phyloP scores from a whole-genome alignment of 1,284 basidiomycete species.

The Ganoderma sinense region DNA sequence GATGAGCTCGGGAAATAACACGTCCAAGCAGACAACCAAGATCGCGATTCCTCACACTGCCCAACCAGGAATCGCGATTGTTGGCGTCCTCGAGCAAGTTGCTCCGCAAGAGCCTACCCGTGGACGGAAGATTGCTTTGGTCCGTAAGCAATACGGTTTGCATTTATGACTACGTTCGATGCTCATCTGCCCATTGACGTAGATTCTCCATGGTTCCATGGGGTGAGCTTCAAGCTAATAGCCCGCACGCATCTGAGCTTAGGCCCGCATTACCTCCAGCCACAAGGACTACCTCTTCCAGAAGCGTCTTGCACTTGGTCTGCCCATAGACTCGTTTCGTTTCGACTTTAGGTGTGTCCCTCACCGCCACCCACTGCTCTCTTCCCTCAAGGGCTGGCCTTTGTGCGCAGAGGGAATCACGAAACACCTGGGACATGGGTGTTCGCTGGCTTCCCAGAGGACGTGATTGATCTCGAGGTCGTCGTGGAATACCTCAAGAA shows the following conservation, averaged over 20 bases:
- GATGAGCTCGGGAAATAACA: slow-evolving; percentile 23
- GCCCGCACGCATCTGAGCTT: neutral
- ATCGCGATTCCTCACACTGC: slow-evolving; percentile 63
- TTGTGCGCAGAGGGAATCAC: slow-evolving; percentile 66
- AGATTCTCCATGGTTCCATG: slow-evolving; percentile 82
- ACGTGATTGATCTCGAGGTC: slow-evolving; percentile 67
- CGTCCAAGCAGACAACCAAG: slow-evolving; percentile 51
- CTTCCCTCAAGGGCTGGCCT: neutral
- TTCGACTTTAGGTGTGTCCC: slow-evolving; percentile 81
- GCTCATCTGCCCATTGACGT: slow-evolving; percentile 9
- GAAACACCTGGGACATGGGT: slow-evolving; percentile 76
- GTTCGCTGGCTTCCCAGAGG: slow-evolving; percentile 61
- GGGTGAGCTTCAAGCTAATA: slow-evolving; percentile 56
- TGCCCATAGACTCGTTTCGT: slow-evolving; percentile 82
- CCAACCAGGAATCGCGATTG: slow-evolving; percentile 56
- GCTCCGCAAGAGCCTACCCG: slow-evolving; percentile 55
- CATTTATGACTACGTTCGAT: slow-evolving; percentile 5
- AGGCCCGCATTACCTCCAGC: slow-evolving; percentile 45
- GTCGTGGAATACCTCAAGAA: slow-evolving; percentile 68
- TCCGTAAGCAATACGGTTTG: slow-evolving; percentile 44
- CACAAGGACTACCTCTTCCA: slow-evolving; percentile 88
- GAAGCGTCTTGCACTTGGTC: slow-evolving; percentile 68
- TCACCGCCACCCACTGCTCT: neutral
- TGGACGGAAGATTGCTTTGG: slow-evolving; percentile 72
- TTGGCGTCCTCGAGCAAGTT: slow-evolving; percentile 71